phyloP scores from a whole-genome alignment of 371 early-diverging fungal species.

The Mucor plumbeus region DNA sequence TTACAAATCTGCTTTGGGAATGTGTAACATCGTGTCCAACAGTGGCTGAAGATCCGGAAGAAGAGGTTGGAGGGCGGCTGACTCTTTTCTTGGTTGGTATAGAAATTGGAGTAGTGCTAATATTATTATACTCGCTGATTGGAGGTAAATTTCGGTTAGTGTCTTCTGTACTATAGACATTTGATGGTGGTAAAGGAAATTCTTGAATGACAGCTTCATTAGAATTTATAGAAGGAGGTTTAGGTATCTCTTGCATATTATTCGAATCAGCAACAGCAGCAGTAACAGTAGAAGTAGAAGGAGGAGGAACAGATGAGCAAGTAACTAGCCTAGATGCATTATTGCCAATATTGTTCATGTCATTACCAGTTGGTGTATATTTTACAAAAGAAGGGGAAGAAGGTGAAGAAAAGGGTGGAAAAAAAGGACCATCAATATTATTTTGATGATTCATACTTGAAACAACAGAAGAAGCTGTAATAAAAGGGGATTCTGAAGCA shows the following conservation, averaged over 20 bases:
- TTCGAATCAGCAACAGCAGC: background rate
- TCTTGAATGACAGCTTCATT: background rate
- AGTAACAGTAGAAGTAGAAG: background rate
- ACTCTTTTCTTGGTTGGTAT: constrained; percentile 6
- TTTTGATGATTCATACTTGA: constrained; percentile 4
- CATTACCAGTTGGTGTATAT: background rate
- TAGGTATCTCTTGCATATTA: background rate
- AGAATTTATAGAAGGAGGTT: background rate
- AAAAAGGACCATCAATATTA: background rate
- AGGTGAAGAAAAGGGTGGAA: constrained; percentile 2
- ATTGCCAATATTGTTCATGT: background rate
- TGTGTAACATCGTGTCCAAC: constrained; percentile 20
- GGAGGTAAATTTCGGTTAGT: background rate
- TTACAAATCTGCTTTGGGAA: constrained; percentile 12
- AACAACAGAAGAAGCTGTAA: constrained; percentile 14
- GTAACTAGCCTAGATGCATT: background rate
- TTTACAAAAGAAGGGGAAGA: background rate
- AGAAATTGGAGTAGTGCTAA: background rate
- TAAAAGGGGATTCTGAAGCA: constrained; percentile 19
- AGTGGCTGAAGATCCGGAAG: constrained; percentile 21
- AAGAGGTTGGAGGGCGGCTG: constrained; percentile 18
- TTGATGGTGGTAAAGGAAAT: background rate
- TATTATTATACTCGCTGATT: background rate
- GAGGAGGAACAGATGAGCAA: background rate
- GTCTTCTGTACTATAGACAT: background rate